These are phyloP conservation scores for Diplodia intermedia DNA, from an alignment of 2,329 filamentous ascomycete species.

Conservation along the genomic window DNA sequence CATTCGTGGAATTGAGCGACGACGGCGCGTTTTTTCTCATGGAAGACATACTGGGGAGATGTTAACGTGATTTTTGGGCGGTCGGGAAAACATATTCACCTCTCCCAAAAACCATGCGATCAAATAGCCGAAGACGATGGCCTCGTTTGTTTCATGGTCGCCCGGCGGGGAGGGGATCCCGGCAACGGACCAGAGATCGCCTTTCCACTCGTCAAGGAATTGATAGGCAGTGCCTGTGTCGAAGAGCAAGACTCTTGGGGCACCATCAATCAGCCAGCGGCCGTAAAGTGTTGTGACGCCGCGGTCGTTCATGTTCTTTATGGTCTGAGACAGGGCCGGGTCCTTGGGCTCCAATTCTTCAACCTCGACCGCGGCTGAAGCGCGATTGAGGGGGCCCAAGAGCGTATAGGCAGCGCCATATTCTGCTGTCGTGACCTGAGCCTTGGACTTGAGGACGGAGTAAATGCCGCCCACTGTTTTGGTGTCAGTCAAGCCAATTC, in stretches of 20 bases:
- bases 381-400: constrained; percentile 90
- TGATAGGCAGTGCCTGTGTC: constrained; percentile 93
- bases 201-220: constrained; percentile 95
- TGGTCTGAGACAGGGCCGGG: constrained; percentile 79
- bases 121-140: constrained; percentile 95
- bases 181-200: constrained; percentile 89
- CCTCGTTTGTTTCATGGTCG: constrained; percentile 95
- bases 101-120: constrained; percentile 98
- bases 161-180: constrained; percentile 91
- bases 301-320: constrained; percentile 89
- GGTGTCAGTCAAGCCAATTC: constrained; percentile 37
- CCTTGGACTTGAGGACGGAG: constrained; percentile 98
- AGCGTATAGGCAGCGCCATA: constrained; percentile 98
- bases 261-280: constrained; percentile 96
- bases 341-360: constrained; percentile 88
- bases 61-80: constrained; percentile 35
- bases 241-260: constrained; percentile 89
- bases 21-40: constrained; percentile 89
- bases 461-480: constrained; percentile 91
- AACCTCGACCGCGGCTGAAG: constrained; percentile 97
- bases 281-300: constrained; percentile 92
- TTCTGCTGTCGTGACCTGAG: constrained; percentile 94
- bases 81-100: constrained; percentile 60
- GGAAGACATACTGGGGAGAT: constrained; percentile 77
- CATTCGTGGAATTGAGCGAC: constrained; percentile 99